phyloP scores from a whole-genome alignment of 768 basidiomycete genomes.

The Chalciporus chontae region DNA sequence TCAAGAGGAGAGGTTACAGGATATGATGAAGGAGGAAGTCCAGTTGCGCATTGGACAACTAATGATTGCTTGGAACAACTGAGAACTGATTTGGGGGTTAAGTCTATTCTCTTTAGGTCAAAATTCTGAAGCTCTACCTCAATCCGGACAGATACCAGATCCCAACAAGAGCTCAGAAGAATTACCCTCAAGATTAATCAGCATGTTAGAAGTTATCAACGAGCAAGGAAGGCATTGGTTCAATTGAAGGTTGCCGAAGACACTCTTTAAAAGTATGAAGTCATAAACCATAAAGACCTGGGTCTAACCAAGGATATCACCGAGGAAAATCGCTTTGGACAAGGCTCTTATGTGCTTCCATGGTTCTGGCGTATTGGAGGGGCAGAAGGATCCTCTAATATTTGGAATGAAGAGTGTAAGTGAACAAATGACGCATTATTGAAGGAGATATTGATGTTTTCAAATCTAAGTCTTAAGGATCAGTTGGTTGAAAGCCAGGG shows the following conservation, averaged over 20 bases:
- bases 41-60: slow-evolving; percentile 4
- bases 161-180: not conserved
- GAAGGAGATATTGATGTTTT: too few relatives aligned
- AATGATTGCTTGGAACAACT: slow-evolving; percentile 6
- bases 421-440: too few relatives aligned
- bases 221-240: not conserved
- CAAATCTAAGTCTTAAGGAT: too few relatives aligned
- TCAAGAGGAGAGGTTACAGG: not conserved
- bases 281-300: slow-evolving; percentile 1
- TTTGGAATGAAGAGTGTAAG: too few relatives aligned
- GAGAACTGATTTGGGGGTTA: not conserved
- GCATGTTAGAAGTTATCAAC: slow-evolving; percentile 1
- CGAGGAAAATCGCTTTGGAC: slow-evolving; percentile 10
- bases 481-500: too few relatives aligned
- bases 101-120: slow-evolving; percentile 3
- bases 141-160: not conserved
- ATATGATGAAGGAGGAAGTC: not conserved
- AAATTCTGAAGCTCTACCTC: slow-evolving; percentile 2
- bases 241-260: not conserved
- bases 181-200: not conserved
- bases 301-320: slow-evolving; percentile 3
- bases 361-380: slow-evolving; percentile 1
- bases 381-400: too few relatives aligned
- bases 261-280: not conserved
- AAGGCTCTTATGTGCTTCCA: slow-evolving; percentile 2